Percentiles rank a stretch among this genome's conserved stretches.
phyloP scores from a whole-genome alignment of 2,329 filamentous ascomycete genomes.

The Colletotrichum plurivorum region DNA sequence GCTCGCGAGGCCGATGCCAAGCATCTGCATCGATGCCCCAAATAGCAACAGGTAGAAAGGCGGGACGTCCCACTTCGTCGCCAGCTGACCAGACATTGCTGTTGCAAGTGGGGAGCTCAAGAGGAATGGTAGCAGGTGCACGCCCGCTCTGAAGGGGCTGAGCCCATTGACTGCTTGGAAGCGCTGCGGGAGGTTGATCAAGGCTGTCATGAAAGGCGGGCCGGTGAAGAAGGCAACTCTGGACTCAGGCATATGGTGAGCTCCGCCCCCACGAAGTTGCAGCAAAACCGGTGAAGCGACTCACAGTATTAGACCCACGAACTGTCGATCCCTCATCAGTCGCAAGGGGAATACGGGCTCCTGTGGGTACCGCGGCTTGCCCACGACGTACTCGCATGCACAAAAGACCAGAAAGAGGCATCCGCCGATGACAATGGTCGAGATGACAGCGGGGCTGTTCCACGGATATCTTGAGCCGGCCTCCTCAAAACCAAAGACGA shows the following conservation, averaged over 20 bases:
- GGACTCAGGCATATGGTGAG: neutral
- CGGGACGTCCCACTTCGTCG: slow-evolving; percentile 46
- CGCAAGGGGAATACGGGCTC: slow-evolving; percentile 54
- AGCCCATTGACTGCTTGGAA: slow-evolving; percentile 51
- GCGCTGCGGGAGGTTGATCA: slow-evolving; percentile 54
- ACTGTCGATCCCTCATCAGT: slow-evolving; percentile 48
- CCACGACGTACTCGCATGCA: slow-evolving; percentile 48
- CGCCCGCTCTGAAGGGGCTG: slow-evolving; percentile 49
- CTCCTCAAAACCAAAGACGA: slow-evolving; percentile 63
- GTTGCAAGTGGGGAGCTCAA: slow-evolving; percentile 51
- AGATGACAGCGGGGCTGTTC: slow-evolving; percentile 55
- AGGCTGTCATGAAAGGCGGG: slow-evolving; percentile 51
- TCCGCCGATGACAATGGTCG: slow-evolving; percentile 47
- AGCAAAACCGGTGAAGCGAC: slow-evolving; percentile 36
- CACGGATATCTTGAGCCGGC: slow-evolving; percentile 59
- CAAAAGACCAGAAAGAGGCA: slow-evolving; percentile 47
- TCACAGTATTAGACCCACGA: slow-evolving; percentile 51
- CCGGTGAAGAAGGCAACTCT: slow-evolving; percentile 50
- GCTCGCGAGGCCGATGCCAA: slow-evolving; percentile 52
- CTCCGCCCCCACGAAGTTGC: slow-evolving; percentile 8
- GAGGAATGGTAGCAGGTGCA: slow-evolving; percentile 51
- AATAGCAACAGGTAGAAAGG: slow-evolving; percentile 49
- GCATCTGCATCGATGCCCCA: slow-evolving; percentile 47
- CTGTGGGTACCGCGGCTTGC: slow-evolving; percentile 36
- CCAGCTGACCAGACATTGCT: slow-evolving; percentile 47